Percentiles rank a stretch among this genome's conserved stretches.
phyloP scores from a whole-genome alignment of 2,329 filamentous ascomycete genomes.

The Neospermospora avenae region DNA sequence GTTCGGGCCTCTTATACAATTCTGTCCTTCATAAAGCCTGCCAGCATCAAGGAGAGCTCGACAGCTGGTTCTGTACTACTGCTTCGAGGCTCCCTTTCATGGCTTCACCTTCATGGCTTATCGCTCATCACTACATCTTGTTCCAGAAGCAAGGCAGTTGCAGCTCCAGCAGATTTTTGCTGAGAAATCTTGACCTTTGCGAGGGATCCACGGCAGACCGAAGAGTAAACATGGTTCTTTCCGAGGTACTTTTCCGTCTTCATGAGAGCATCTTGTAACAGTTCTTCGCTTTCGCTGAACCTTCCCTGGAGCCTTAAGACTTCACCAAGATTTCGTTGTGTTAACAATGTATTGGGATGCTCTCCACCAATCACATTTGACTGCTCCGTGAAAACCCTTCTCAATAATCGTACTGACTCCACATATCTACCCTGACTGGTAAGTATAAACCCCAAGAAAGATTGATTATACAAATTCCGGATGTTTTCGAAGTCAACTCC shows the following conservation, averaged over 20 bases:
- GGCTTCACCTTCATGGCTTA: too few relatives aligned
- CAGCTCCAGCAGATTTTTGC: neutral
- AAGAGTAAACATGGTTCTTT: neutral
- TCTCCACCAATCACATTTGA: neutral
- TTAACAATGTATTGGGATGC: neutral
- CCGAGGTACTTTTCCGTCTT: neutral
- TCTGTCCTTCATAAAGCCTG: too few relatives aligned
- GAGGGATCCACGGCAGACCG: neutral
- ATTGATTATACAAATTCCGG: neutral
- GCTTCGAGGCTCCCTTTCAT: too few relatives aligned
- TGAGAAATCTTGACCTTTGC: neutral
- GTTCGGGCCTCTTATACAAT: too few relatives aligned
- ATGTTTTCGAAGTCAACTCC: too few relatives aligned
- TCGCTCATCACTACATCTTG: too few relatives aligned
- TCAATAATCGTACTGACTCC: neutral
- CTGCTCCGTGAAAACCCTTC: neutral
- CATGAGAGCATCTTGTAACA: neutral
- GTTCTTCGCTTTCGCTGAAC: neutral
- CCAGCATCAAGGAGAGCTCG: too few relatives aligned
- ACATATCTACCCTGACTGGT: neutral
- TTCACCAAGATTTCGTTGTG: neutral
- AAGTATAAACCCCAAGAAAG: neutral
- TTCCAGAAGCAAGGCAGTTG: neutral
- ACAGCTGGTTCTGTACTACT: too few relatives aligned
- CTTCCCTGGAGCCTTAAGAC: neutral